Evolutionary conservation across 345 rosid genomes (phyloP).

Genomic region (Chamaenerion angustifolium): DNA sequence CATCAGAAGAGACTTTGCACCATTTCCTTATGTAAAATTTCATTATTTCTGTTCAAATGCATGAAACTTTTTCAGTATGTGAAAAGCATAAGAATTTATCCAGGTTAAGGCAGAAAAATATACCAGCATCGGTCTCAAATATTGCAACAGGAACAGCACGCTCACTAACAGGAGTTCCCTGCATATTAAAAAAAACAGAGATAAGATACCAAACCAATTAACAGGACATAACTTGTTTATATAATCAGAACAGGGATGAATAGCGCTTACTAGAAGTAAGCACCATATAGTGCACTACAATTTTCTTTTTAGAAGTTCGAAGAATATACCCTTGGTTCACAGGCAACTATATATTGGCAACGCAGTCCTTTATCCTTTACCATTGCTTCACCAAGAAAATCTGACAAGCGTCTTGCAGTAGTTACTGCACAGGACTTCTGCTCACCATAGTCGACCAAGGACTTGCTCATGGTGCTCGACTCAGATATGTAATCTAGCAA

Average conservation of each 20-base stretch:
- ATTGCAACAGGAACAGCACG: conserved; percentile 99
- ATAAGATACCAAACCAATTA: conserved; percentile 2
- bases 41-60: conserved; percentile 45
- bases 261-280: background rate
- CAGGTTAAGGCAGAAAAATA: conserved; percentile 12
- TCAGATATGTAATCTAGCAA: conserved; percentile 92
- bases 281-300: background rate
- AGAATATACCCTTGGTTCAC: conserved; percentile 69
- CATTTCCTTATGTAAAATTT: conserved; percentile 71
- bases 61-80: conserved; percentile 9
- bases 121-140: conserved; percentile 78
- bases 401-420: conserved; percentile 87
- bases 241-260: background rate
- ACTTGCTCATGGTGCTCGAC: conserved; percentile 99
- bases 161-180: conserved; percentile 96
- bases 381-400: conserved; percentile 88
- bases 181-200: conserved; percentile 16
- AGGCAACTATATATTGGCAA: conserved; percentile 91
- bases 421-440: conserved; percentile 98
- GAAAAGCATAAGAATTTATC: conserved; percentile 9
- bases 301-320: background rate
- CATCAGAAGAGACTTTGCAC: conserved; percentile 74
- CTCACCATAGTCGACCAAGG: conserved; percentile 83
- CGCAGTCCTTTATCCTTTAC: conserved; percentile 97
- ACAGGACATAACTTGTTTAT: background rate